Base-by-base conservation (phyloP, 2,329 filamentous ascomycete genomes). In the Lachnellula hyalina region DNA sequence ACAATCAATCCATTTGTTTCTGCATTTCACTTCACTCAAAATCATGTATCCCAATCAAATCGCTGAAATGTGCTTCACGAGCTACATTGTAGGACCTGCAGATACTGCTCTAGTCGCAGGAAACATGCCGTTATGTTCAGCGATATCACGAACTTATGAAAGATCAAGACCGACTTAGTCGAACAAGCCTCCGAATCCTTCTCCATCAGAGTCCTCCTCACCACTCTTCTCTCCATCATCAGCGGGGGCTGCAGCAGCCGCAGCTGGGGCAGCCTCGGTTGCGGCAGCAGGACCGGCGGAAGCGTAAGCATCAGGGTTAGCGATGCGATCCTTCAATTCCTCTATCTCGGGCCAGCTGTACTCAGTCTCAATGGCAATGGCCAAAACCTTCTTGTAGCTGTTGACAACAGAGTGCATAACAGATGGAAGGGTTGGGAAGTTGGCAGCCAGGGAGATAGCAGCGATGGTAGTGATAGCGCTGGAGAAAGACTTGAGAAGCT, bases 281-380 rank as follows among this genome's bases (percentile, higher is more conserved):
- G 78, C 79, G 54, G 85, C 87, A 63, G 73, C 83, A 56, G 93
- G 90, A 64, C 87, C 90, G 64, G 92, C 80, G 48, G 90, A 74
- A 63, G 93, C 94, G 75, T 97, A 99, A 53, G 90, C 90, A 53
- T 99, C 94, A 67, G 95, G 95, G 85, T 99, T 97, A 79, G 90
- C 90, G 71, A 99, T 96, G 75, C 94, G 91, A 81, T 99, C 94
- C 89, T 99, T 99, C 80, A 99, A 88, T 79, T 96, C 83, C 71
- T 95, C 86, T 71, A 99, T 96, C 77, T 90, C 90, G 70, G 92
- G 86, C 93, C 94, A 99, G 77, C 85, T 87, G 83, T 87, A 87
- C 66, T 96, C 92, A 68, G 90, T 96, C 77, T 86, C 83, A 70
- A 99, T 75, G 70, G 94, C 95, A 70, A 96, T 85, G 66, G 94